Base-by-base conservation (phyloP, 441 rosid genomes). In the Pelargonium cotyledonis region DNA sequence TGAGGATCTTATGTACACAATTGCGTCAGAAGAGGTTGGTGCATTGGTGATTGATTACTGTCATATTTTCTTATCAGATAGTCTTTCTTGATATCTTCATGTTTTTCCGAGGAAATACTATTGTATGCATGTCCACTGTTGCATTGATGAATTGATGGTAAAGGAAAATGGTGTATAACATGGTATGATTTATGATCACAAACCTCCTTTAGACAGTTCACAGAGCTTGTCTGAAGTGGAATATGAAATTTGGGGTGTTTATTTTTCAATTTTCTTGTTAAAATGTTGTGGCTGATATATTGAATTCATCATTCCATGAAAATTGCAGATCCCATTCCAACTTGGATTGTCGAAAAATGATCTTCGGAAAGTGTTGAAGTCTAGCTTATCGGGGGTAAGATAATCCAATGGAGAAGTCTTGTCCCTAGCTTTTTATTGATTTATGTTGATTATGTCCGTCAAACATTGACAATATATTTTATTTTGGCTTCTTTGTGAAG, bases 1-100 rank as follows among this genome's bases (percentile, higher is more conserved):
- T 43, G 98, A 95, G 76, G 96, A 95, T 80, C 73, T 90, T 68
- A 92, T 92, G 97, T 90, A 85, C 80, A 92, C 99, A n/a, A 88
- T 95, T 63, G 75, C 92, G 44, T 94, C 97, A 53, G 99, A 95
- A 79, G 99, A 95, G 97, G 99, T 92, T 63, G 68, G 85, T 69
- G 16, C 64, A 12, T 68, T 53, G 66, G 53, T 64, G 55, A 49
- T 51, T 2, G 15, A 51, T 14, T 5, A 53, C 15, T 55, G 16
- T 16, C 61, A 11, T 55, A 6, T 55, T 57, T 57, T 26, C 31
- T 26, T 26, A 26, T 26, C 19, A 14, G 58, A 51, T n/a, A n/a
- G 19, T 15, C 15, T n/a, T n/a, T 15, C 61, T 3, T 55, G 61
- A 15, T 18, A 55, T 55, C 61, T 1, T 55, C 18, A 8, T 55